Percentiles rank a stretch among this genome's conserved stretches.
These are phyloP conservation scores for Saccharomycopsis malanga DNA, from an alignment of 805 yeast species.

Conservation along the genomic window DNA sequence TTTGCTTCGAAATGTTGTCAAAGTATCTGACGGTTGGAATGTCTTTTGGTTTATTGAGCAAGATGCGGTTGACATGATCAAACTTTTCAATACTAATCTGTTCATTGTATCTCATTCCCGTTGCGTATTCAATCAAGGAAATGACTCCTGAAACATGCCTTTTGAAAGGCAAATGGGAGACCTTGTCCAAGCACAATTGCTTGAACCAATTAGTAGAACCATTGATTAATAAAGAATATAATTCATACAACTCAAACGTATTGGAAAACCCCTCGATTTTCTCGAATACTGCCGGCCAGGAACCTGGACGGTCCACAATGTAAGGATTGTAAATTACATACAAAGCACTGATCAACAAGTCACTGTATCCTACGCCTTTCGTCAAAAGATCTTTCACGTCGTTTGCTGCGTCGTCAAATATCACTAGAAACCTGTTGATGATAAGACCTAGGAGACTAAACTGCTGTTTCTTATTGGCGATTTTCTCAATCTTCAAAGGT, in stretches of 20 bases:
- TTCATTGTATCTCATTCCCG: slow-evolving; percentile 71
- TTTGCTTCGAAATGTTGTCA: slow-evolving; percentile 52
- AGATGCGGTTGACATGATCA: slow-evolving; percentile 56
- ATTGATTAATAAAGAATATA: slow-evolving; percentile 48
- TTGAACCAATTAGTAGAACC: slow-evolving; percentile 44
- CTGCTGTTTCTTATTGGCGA: neutral
- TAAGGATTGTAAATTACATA: slow-evolving; percentile 35
- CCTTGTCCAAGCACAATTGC: slow-evolving; percentile 37
- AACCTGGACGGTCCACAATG: neutral
- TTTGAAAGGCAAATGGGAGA: slow-evolving; percentile 48
- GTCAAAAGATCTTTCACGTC: slow-evolving; percentile 48
- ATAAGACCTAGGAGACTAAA: slow-evolving; percentile 21
- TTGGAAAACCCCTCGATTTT: slow-evolving; percentile 41
- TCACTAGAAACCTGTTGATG: slow-evolving; percentile 23
- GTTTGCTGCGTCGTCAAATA: slow-evolving; percentile 28
- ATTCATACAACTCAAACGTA: slow-evolving; percentile 59
- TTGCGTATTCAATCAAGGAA: slow-evolving; percentile 65
- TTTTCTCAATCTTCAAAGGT: slow-evolving; percentile 1
- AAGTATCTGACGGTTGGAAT: slow-evolving; percentile 47
- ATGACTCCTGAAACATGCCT: slow-evolving; percentile 63
- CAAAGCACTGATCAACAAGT: slow-evolving; percentile 44
- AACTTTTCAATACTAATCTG: slow-evolving; percentile 59
- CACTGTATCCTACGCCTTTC: slow-evolving; percentile 64
- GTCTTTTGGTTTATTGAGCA: slow-evolving; percentile 54
- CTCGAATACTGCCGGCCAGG: slow-evolving; percentile 21